Conservation (phyloP, 2,329 filamentous ascomycete genomes). For the Sporothrix globosa region DNA sequence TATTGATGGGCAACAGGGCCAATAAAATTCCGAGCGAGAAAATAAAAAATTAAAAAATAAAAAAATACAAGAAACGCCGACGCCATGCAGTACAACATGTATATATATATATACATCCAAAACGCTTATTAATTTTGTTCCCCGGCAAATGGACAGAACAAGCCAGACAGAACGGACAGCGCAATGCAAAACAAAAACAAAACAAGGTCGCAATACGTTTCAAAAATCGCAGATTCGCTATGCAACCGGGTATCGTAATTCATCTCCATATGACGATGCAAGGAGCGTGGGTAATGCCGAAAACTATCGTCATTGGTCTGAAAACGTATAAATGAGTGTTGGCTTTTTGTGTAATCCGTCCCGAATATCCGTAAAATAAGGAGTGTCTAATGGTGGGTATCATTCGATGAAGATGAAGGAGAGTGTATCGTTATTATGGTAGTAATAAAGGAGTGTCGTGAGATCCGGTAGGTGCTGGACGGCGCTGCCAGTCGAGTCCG, state of each 20-base stretch:
- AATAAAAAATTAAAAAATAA: slow-evolving; percentile 6
- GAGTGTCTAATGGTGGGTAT: slow-evolving; percentile 54
- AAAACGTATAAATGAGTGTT: slow-evolving; percentile 40
- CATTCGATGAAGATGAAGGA: slow-evolving; percentile 43
- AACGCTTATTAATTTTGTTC: slow-evolving; percentile 27
- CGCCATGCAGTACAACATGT: slow-evolving; percentile 32
- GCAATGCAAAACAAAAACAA: slow-evolving; percentile 20
- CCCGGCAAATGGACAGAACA: not conserved
- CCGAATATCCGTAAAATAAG: slow-evolving; percentile 41
- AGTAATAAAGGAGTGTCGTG: slow-evolving; percentile 41
- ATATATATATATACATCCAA: not conserved
- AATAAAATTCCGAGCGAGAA: not conserved
- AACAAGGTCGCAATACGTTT: no score
- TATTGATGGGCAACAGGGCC: slow-evolving; percentile 13
- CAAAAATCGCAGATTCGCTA: slow-evolving; percentile 45
- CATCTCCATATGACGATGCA: slow-evolving; percentile 44
- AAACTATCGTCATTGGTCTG: slow-evolving; percentile 43
- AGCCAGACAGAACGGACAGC: slow-evolving; percentile 26
- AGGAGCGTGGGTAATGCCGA: slow-evolving; percentile 49
- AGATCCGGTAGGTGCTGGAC: slow-evolving; percentile 42
- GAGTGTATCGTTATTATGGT: slow-evolving; percentile 39
- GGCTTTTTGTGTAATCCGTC: slow-evolving; percentile 43
- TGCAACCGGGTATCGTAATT: slow-evolving; percentile 57
- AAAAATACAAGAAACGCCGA: slow-evolving; percentile 34
- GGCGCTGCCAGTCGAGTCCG: slow-evolving; percentile 32